phyloP scores from a whole-genome alignment of 2,329 filamentous ascomycete species.

The Gnomoniopsis sp. region DNA sequence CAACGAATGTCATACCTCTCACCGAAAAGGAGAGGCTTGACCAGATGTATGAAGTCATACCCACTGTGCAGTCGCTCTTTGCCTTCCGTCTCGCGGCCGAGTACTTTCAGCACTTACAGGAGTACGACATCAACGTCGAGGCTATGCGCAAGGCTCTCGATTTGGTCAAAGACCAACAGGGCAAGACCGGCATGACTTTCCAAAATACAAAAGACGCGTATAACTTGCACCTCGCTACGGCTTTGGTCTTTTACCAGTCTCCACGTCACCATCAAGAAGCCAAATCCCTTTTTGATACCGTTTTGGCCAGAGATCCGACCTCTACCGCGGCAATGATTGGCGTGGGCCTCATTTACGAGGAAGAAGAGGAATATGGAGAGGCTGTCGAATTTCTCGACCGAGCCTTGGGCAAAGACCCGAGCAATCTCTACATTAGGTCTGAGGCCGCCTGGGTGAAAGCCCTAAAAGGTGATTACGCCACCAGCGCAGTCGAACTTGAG shows the following conservation, averaged over 20 bases:
- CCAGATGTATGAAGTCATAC: slow-evolving; percentile 73
- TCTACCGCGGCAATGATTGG: slow-evolving; percentile 84
- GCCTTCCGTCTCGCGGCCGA: slow-evolving; percentile 80
- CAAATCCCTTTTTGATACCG: slow-evolving; percentile 77
- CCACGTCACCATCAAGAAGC: slow-evolving; percentile 88
- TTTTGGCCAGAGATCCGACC: slow-evolving; percentile 70
- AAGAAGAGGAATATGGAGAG: slow-evolving; percentile 82
- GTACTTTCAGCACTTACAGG: slow-evolving; percentile 80
- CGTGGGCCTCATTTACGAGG: slow-evolving; percentile 86
- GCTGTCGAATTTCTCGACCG: slow-evolving; percentile 78
- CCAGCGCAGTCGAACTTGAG: slow-evolving; percentile 67
- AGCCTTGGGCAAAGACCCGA: slow-evolving; percentile 68
- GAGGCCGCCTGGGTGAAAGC: slow-evolving; percentile 94
- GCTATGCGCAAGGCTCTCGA: slow-evolving; percentile 71
- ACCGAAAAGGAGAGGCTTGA: slow-evolving; percentile 76
- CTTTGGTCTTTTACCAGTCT: slow-evolving; percentile 84
- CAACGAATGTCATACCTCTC: slow-evolving; percentile 54
- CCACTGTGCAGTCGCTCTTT: slow-evolving; percentile 67
- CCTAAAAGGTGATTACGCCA: slow-evolving; percentile 70
- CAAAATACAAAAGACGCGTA: slow-evolving; percentile 70
- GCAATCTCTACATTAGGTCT: slow-evolving; percentile 74
- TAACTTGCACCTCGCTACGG: slow-evolving; percentile 76
- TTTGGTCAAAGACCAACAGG: slow-evolving; percentile 56
- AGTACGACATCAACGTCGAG: slow-evolving; percentile 78
- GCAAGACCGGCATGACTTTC: slow-evolving; percentile 66